Conservation (phyloP, 2,329 filamentous ascomycete genomes). For the Berkeleyomyces rouxiae region DNA sequence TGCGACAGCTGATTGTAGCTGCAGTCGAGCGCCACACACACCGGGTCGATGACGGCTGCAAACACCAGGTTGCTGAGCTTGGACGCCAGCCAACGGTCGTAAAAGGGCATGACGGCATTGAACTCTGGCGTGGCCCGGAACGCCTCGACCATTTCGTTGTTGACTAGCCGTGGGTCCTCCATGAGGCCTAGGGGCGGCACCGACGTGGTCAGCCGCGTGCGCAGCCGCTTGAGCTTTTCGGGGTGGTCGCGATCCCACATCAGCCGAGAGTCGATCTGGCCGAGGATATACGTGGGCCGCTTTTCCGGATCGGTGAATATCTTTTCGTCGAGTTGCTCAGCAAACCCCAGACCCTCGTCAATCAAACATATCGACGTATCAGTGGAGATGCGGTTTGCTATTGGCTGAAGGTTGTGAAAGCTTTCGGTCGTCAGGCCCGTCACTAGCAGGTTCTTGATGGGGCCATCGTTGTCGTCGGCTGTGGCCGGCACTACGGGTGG, state of each 20-base stretch:
- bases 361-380: slow-evolving; percentile 59
- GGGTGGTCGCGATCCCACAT: slow-evolving; percentile 23
- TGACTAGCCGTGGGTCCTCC: slow-evolving; percentile 5
- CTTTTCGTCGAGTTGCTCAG: slow-evolving; percentile 57
- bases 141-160: slow-evolving; percentile 8
- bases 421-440: slow-evolving; percentile 40
- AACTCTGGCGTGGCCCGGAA: slow-evolving; percentile 10
- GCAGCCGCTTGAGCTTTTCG: slow-evolving; percentile 17
- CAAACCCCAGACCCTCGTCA: slow-evolving; percentile 66
- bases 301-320: slow-evolving; percentile 50
- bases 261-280: slow-evolving; percentile 37
- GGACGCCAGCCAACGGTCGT: slow-evolving; percentile 43
- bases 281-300: slow-evolving; percentile 62
- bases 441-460: slow-evolving; percentile 57
- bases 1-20: slow-evolving; percentile 54
- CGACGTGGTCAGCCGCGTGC: slow-evolving; percentile 17
- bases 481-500: slow-evolving; percentile 10
- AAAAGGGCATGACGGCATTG: slow-evolving; percentile 19
- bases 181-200: slow-evolving; percentile 7
- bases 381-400: slow-evolving; percentile 49
- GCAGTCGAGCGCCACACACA: slow-evolving; percentile 65
- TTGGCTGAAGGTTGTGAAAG: slow-evolving; percentile 36
- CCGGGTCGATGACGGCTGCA: slow-evolving; percentile 59
- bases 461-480: slow-evolving; percentile 23
- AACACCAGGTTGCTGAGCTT: slow-evolving; percentile 70